These are phyloP conservation scores for Fonsecaea monophora DNA, from an alignment of 2,329 filamentous ascomycete species.

Conservation along the genomic window DNA sequence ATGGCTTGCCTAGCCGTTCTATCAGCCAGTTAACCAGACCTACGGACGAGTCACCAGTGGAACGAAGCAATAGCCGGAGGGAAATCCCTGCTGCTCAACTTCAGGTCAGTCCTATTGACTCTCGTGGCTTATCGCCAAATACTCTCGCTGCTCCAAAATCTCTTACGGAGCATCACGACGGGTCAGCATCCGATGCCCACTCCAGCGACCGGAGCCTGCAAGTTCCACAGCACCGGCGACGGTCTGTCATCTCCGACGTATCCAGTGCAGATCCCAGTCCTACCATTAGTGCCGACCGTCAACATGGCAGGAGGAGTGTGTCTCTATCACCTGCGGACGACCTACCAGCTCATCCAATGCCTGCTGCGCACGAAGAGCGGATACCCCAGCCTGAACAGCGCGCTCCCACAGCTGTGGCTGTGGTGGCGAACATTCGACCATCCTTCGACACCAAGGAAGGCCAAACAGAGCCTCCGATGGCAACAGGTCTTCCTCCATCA, in stretches of 20 bases:
- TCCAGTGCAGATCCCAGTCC: slow-evolving; percentile 35
- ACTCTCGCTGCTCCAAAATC: slow-evolving; percentile 21
- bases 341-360: neutral
- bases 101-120: neutral
- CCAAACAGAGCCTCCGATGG: neutral
- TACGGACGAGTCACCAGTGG: slow-evolving; percentile 28
- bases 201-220: slow-evolving; percentile 28
- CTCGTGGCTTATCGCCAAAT: slow-evolving; percentile 1
- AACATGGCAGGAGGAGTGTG: slow-evolving; percentile 23
- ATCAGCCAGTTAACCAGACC: slow-evolving; percentile 32
- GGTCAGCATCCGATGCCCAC: slow-evolving; percentile 14
- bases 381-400: neutral
- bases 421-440: neutral
- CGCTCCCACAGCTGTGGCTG: neutral
- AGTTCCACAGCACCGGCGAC: slow-evolving; percentile 25
- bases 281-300: slow-evolving; percentile 9
- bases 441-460: neutral
- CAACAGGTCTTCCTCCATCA: slow-evolving; percentile 2
- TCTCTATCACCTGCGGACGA: slow-evolving; percentile 37
- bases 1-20: slow-evolving; percentile 28
- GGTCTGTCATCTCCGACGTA: slow-evolving; percentile 37
- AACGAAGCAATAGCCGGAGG: slow-evolving; percentile 5
- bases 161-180: slow-evolving; percentile 13
- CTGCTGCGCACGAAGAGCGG: neutral
- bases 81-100: slow-evolving; percentile 9